Conservation (phyloP, 1,139 yeast species). For the Suhomyces yuchorum region DNA sequence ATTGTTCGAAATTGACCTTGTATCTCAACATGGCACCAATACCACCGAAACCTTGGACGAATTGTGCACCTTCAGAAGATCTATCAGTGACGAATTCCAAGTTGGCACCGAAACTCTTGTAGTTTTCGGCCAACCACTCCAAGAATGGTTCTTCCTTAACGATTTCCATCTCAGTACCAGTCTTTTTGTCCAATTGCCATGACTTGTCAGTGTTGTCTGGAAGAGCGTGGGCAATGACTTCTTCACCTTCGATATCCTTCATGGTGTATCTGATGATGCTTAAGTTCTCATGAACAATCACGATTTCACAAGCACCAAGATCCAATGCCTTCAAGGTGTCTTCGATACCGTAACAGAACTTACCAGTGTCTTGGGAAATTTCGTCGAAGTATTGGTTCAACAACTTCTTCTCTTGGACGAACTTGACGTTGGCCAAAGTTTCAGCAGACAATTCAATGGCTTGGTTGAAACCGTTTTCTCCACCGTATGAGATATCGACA, state of each 20-base stretch:
- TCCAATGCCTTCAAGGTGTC: constrained; percentile 96
- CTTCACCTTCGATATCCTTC: constrained; percentile 81
- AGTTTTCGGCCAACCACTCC: constrained; percentile 98
- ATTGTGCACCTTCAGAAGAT: constrained; percentile 98
- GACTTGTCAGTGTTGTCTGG: constrained; percentile 76
- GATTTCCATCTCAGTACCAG: constrained; percentile 89
- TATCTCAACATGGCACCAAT: constrained; percentile 95
- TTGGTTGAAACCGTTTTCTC: constrained; percentile 98
- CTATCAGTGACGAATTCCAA: constrained; percentile 95
- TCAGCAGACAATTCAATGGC: constrained; percentile 97
- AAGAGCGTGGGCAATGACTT: constrained; percentile 70
- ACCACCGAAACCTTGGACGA: constrained; percentile 98
- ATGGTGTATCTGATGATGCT: constrained; percentile 81
- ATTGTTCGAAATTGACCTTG: constrained; percentile 94
- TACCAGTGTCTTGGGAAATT: constrained; percentile 94
- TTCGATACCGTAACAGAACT: constrained; percentile 95
- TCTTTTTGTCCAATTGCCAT: constrained; percentile 75
- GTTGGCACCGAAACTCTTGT: constrained; percentile 90
- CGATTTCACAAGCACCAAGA: constrained; percentile 90
- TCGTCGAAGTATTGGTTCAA: constrained; percentile 91
- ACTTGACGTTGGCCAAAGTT: constrained; percentile 93
- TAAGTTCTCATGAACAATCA: constrained; percentile 90
- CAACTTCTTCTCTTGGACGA: constrained; percentile 96
- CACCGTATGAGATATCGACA: constrained; percentile 97
- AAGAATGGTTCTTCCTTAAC: constrained; percentile 79